Conservation (phyloP, 352 stramenopile genomes). For the Phytophthora sp. region DNA sequence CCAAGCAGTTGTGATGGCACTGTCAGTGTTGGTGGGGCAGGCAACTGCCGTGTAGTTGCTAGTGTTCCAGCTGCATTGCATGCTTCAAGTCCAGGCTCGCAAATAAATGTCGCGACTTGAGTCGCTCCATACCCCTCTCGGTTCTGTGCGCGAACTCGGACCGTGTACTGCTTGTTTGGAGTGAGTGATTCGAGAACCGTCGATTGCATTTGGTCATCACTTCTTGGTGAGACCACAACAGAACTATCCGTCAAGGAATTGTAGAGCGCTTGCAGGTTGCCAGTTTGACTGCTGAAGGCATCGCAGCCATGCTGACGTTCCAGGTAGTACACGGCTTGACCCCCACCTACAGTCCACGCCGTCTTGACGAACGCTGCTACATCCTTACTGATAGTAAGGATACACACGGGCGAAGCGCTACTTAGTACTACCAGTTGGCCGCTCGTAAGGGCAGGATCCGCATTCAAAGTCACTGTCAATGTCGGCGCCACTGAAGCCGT, state of each 20-base stretch:
- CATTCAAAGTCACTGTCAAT: conserved; percentile 55
- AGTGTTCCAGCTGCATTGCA: conserved; percentile 51
- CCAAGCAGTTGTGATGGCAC: conserved; percentile 61
- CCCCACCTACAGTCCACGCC: conserved; percentile 33
- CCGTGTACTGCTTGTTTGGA: conserved; percentile 70
- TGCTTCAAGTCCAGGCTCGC: conserved; percentile 81
- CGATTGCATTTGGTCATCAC: neutral
- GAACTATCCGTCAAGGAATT: conserved; percentile 58
- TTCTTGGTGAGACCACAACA: conserved; percentile 26
- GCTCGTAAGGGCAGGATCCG: conserved; percentile 31
- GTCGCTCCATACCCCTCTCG: conserved; percentile 72
- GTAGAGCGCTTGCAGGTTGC: conserved; percentile 49
- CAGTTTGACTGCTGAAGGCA: conserved; percentile 38
- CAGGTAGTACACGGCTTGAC: conserved; percentile 50
- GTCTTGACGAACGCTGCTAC: conserved; percentile 29
- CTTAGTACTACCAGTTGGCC: conserved; percentile 56
- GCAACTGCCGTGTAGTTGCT: conserved; percentile 65
- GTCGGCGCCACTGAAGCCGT: conserved; percentile 15
- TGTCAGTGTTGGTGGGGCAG: conserved; percentile 42
- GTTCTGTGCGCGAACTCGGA: conserved; percentile 88
- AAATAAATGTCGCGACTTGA: conserved; percentile 83
- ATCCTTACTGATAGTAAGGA: conserved; percentile 49
- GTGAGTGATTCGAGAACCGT: conserved; percentile 40
- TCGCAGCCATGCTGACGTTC: conserved; percentile 65
- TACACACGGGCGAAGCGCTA: conserved; percentile 49